Evolutionary conservation across 768 basidiomycete genomes (phyloP), one percentile per base, ranked within the genome.

Genomic region (Tephrocybe rancida): DNA sequence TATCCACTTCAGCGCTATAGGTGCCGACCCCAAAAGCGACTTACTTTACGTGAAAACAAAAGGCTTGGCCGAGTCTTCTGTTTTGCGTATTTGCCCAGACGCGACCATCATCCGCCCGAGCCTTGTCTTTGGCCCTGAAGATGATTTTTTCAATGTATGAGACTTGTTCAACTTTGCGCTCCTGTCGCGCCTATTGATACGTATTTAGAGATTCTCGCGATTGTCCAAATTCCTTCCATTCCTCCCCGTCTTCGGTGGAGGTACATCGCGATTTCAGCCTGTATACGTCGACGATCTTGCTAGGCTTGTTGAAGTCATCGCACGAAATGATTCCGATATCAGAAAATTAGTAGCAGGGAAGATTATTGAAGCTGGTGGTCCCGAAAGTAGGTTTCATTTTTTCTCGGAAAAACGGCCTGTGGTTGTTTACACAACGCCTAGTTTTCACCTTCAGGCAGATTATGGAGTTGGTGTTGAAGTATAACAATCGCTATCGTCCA

Each of bases 191-290:
- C 25, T 42, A 11, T 24, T 44, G 38, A 13, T 10, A 42, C 11
- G 8, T 48, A 22, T 27, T 13, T 57, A 89, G 87, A 75, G 84
- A 38, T 88, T 91, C 61, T 82, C 84, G 26, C 74, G 70, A 24
- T 66, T 91, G 25, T 80, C 86, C 0, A 74, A 72, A 45, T 73
- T 80, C 55, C 67, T 90, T 29, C 88, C 88, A 2, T 84, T 88
- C 64, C 67, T 90, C 24, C 89, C 88, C n/a, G 86, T 91, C 5
- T 90, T 89, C 61, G 85, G 81, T 8, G 85, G 85, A n/a, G 89
- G 90, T 1, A 67, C 58, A 9, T 72, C 86, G 5, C 75, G 70
- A 22, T 90, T 90, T 62, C 88, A 90, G 59, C 88, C 89, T 11
- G 83, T 90, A 10, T 90, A 83, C 61, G 87, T 83, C 1, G 85